These are phyloP conservation scores for Xylaria flabelliformis DNA, from an alignment of 495 filamentous ascomycete species.

Conservation along the genomic window DNA sequence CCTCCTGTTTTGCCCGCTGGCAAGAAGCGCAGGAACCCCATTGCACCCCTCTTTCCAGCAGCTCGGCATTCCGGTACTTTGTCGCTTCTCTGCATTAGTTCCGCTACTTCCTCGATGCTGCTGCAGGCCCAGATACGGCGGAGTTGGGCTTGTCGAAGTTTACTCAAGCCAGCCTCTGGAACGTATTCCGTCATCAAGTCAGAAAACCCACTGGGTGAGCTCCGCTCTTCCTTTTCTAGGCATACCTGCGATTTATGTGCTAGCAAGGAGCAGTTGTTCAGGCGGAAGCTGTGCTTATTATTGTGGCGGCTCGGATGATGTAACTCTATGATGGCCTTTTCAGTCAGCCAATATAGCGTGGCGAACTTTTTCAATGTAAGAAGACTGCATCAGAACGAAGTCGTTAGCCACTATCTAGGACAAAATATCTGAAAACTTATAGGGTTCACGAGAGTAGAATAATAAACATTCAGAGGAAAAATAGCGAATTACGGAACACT, in stretches of 20 bases:
- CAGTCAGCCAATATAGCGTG: conserved; percentile 25
- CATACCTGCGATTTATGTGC: neutral
- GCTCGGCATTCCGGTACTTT: neutral
- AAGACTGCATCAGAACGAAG: conserved; percentile 18
- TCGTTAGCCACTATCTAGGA: neutral
- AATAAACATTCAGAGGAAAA: neutral
- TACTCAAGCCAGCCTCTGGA: neutral
- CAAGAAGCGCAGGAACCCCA: conserved; percentile 30
- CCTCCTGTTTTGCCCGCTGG: conserved; percentile 24
- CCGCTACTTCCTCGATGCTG: conserved; percentile 25
- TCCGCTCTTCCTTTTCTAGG: neutral
- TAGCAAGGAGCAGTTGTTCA: neutral
- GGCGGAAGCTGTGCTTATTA: conserved; percentile 1
- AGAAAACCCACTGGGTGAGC: too few species aligned
- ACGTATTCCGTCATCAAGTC: neutral
- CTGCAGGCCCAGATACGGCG: conserved; percentile 29
- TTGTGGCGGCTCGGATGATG: conserved; percentile 33
- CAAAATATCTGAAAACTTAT: neutral
- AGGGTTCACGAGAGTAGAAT: neutral
- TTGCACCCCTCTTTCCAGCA: conserved; percentile 7
- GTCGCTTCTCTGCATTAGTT: conserved; percentile 18
- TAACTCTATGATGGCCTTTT: conserved; percentile 27
- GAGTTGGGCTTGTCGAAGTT: conserved; percentile 14
- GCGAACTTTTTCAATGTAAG: conserved; percentile 35
- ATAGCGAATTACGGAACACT: neutral